These are phyloP conservation scores for Rhodotorula mucilaginosa DNA, from an alignment of 1,284 basidiomycete genomes.

Conservation along the genomic window DNA sequence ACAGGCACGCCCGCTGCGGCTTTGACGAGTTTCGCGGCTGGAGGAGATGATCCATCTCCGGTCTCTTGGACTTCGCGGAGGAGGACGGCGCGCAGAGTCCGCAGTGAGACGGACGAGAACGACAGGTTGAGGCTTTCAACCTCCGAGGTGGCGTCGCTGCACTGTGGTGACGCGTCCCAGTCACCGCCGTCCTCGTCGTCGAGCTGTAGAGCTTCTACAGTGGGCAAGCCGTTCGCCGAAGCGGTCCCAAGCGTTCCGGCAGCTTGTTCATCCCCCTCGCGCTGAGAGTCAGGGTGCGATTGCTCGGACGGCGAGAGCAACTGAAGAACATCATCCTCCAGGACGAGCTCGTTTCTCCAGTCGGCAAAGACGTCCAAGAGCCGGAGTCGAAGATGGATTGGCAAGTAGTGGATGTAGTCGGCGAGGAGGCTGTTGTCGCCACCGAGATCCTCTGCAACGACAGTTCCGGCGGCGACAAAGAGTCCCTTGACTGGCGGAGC, in stretches of 20 bases:
- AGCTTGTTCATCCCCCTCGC: neutral
- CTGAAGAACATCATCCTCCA: neutral
- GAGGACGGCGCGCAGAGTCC: slow-evolving; percentile 14
- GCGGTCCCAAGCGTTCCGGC: no score
- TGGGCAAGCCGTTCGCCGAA: no score
- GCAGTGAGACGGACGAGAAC: slow-evolving; percentile 20
- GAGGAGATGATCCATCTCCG: neutral
- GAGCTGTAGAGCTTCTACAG: no score
- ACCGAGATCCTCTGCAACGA: slow-evolving; percentile 15
- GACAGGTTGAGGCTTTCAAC: slow-evolving; percentile 19
- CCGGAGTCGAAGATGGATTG: slow-evolving; percentile 13
- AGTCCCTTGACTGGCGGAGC: slow-evolving; percentile 1
- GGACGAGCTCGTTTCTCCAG: slow-evolving; percentile 11
- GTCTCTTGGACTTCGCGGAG: neutral
- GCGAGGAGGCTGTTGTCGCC: slow-evolving; percentile 10
- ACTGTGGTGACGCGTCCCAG: neutral
- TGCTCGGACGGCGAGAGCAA: neutral
- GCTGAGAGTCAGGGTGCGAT: neutral
- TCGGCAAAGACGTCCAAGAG: slow-evolving; percentile 24
- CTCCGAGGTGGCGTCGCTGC: neutral
- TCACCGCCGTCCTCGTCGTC: neutral
- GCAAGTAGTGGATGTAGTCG: slow-evolving; percentile 21
- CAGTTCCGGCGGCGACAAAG: slow-evolving; percentile 1
- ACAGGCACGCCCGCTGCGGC: no score
- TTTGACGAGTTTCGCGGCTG: neutral